Evolutionary conservation across 371 early-diverging fungal genomes (phyloP).

Genomic region (Mucor irregularis): DNA sequence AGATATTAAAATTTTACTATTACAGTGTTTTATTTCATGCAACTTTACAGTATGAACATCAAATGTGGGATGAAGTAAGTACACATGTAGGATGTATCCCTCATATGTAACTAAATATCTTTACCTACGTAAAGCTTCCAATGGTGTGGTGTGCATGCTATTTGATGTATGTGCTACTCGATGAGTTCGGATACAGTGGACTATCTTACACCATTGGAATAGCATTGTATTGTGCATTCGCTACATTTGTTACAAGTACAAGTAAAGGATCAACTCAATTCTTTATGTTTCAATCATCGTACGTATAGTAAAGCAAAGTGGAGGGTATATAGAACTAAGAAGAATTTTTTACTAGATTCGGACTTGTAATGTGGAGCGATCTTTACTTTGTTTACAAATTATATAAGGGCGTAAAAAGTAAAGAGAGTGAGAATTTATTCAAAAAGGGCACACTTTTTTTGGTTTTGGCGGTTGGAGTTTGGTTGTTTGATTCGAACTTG

Average conservation of each 20-base stretch:
- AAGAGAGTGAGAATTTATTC: conserved; percentile 26
- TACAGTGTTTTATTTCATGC: conserved; percentile 10
- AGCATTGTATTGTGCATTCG: conserved; percentile 33
- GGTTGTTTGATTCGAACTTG: conserved; percentile 44
- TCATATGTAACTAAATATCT: conserved; percentile 2
- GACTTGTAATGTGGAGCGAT: conserved; percentile 47
- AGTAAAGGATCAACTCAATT: conserved; percentile 42
- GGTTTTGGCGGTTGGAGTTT: conserved; percentile 29
- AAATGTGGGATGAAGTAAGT: conserved; percentile 53
- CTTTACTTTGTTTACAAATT: conserved; percentile 40
- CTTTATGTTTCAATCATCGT: conserved; percentile 46
- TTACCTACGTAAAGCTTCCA: conserved; percentile 27
- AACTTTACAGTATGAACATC: conserved; percentile 18
- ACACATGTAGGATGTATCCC: too few relatives aligned
- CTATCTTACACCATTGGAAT: conserved; percentile 17
- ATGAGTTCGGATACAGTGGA: conserved; percentile 30
- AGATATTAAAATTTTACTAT: neutral
- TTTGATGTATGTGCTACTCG: conserved; percentile 33
- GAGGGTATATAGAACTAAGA: neutral
- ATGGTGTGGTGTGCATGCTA: conserved; percentile 43
- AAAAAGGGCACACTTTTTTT: conserved; percentile 33
- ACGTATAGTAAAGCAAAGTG: neutral
- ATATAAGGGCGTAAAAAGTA: conserved; percentile 24
- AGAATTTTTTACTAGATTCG: conserved; percentile 17
- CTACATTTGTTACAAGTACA: conserved; percentile 41